These are phyloP conservation scores for Picochlorum sp. DNA, from an alignment of 139 green algal species.

Conservation along the genomic window DNA sequence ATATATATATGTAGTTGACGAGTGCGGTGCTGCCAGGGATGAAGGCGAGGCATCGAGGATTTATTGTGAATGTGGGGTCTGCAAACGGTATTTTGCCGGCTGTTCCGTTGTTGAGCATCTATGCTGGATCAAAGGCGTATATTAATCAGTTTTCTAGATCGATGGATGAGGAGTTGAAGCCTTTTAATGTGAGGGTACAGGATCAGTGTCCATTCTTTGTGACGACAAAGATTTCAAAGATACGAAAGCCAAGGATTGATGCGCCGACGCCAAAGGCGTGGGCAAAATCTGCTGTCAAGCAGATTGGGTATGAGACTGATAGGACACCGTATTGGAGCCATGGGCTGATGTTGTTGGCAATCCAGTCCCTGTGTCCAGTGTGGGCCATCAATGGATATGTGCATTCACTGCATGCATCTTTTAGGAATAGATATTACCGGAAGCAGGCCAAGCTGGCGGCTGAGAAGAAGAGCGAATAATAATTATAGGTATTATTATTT, in stretches of 20 bases:
- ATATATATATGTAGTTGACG: constrained; percentile 28
- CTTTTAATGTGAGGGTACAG: constrained; percentile 55
- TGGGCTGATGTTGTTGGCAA: constrained; percentile 32
- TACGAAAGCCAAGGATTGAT: constrained; percentile 39
- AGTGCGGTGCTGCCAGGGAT: constrained; percentile 62
- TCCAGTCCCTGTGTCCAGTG: constrained; percentile 24
- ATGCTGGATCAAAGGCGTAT: constrained; percentile 67
- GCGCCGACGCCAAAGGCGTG: constrained; percentile 42
- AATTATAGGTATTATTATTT: too few relatives aligned
- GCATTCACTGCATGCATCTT: constrained; percentile 32
- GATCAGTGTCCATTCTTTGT: constrained; percentile 72
- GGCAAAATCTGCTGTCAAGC: constrained; percentile 28
- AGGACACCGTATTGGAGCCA: constrained; percentile 63
- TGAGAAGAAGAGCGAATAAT: constrained; percentile 13
- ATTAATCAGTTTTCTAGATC: constrained; percentile 46
- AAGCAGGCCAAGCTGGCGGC: constrained; percentile 7
- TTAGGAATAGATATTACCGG: constrained; percentile 30
- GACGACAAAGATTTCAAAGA: constrained; percentile 79
- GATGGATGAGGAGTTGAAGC: constrained; percentile 48
- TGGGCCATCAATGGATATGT: constrained; percentile 39
- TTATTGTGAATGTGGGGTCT: constrained; percentile 64
- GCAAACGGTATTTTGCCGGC: constrained; percentile 51
- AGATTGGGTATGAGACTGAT: constrained; percentile 48
- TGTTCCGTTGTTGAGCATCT: constrained; percentile 60
- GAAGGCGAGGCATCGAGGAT: constrained; percentile 47